Evolutionary conservation across 73 alveolate species (phyloP).

Genomic region (Paramecium sonneborni): DNA sequence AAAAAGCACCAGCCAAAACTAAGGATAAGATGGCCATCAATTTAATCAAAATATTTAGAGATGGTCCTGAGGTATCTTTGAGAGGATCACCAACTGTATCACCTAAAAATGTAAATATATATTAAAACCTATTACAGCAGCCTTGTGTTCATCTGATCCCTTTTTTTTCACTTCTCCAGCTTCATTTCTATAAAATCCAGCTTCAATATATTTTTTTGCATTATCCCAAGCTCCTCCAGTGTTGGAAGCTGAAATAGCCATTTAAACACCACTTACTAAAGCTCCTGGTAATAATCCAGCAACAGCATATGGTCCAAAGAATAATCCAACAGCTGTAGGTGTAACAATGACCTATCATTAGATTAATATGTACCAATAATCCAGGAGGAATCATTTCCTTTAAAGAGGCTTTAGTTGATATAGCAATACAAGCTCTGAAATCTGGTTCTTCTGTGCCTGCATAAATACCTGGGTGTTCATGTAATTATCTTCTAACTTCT

Average conservation of each 20-base stretch:
- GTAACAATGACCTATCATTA: constrained; percentile 67
- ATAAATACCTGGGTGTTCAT: constrained; percentile 68
- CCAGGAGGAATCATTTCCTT: constrained; percentile 92
- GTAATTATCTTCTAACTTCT: constrained; percentile 87
- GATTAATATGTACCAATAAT: constrained; percentile 59
- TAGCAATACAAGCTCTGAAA: constrained; percentile 84
- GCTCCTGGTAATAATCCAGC: constrained; percentile 94
- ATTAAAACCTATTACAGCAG: constrained; percentile 72
- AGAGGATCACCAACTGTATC: constrained; percentile 97
- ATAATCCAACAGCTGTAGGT: constrained; percentile 87
- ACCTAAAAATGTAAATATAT: constrained; percentile 65
- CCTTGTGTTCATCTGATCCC: constrained; percentile 84
- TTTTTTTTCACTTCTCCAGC: constrained; percentile 69
- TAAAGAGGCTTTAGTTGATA: constrained; percentile 87
- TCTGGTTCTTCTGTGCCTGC: constrained; percentile 83
- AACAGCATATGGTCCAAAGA: constrained; percentile 88
- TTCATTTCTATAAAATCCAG: constrained; percentile 64
- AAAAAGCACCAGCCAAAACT: constrained; percentile 73
- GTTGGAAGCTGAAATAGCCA: constrained; percentile 85
- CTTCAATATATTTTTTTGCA: constrained; percentile 89
- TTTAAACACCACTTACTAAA: constrained; percentile 86
- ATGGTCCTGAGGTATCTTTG: constrained; percentile 95
- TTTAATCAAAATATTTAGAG: constrained; percentile 90
- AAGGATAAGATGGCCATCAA: constrained; percentile 84
- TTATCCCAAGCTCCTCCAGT: constrained; percentile 94